These are phyloP conservation scores for Melanogaster broomeanus DNA, from an alignment of 768 basidiomycete species.

Conservation along the genomic window DNA sequence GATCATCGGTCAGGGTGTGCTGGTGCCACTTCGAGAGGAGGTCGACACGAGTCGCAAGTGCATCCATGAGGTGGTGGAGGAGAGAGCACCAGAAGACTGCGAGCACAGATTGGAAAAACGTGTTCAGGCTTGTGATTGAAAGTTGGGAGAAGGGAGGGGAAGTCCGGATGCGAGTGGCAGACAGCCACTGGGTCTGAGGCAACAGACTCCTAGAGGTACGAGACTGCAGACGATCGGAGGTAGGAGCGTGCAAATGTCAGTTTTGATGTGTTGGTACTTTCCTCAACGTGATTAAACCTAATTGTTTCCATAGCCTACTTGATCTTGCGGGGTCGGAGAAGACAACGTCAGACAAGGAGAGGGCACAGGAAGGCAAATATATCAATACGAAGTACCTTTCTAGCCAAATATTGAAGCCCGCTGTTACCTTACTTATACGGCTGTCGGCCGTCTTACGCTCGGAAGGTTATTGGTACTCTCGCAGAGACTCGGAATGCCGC, in stretches of 20 bases:
- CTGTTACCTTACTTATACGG: neutral
- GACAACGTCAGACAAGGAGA: constrained; percentile 92
- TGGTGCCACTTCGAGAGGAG: constrained; percentile 84
- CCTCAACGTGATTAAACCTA: neutral
- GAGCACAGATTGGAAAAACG: constrained; percentile 97
- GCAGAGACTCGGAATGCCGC: constrained; percentile 88
- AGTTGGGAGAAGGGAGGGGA: constrained; percentile 70
- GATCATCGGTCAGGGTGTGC: constrained; percentile 68
- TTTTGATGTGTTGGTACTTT: constrained; percentile 49
- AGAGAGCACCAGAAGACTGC: constrained; percentile 88
- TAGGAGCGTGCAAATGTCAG: constrained; percentile 75
- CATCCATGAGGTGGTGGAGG: constrained; percentile 79
- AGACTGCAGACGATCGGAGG: constrained; percentile 77
- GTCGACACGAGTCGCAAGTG: constrained; percentile 90
- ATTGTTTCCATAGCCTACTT: constrained; percentile 68
- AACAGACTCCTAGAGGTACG: constrained; percentile 58
- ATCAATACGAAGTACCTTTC: constrained; percentile 80
- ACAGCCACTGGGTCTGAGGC: constrained; percentile 54
- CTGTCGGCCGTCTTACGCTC: constrained; percentile 77
- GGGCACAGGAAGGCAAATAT: constrained; percentile 94
- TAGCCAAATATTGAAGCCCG: neutral
- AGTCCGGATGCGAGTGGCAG: constrained; percentile 38
- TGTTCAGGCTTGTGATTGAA: constrained; percentile 92
- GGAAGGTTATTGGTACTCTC: constrained; percentile 92
- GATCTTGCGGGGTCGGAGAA: constrained; percentile 97